Evolutionary conservation across 1,284 basidiomycete genomes (phyloP).

Genomic region (Ceratobasidium sp.): DNA sequence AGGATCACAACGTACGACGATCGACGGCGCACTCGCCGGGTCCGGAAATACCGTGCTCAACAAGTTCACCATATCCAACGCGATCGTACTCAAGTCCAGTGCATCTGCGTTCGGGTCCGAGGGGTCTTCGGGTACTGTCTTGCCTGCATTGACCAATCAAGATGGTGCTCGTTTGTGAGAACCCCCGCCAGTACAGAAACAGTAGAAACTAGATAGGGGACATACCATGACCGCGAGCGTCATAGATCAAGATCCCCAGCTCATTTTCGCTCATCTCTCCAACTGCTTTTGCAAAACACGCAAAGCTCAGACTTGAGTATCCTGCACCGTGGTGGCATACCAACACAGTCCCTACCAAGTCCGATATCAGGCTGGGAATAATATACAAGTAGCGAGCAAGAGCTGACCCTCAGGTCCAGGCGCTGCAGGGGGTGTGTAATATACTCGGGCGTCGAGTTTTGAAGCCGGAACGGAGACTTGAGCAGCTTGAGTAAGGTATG

Average conservation of each 20-base stretch:
- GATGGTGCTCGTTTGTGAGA: background rate
- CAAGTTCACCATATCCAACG: constrained; percentile 75
- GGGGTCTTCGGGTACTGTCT: constrained; percentile 58
- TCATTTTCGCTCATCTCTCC: constrained; percentile 69
- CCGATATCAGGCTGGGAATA: constrained; percentile 44
- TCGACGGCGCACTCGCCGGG: constrained; percentile 67
- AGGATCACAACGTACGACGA: constrained; percentile 67
- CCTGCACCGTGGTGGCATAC: constrained; percentile 96
- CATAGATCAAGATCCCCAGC: constrained; percentile 84
- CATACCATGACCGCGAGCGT: constrained; percentile 90
- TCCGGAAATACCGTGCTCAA: constrained; percentile 76
- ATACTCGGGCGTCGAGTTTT: constrained; percentile 75
- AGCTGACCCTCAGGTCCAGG: constrained; percentile 51
- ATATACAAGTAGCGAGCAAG: background rate
- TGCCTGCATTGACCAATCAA: constrained; percentile 62
- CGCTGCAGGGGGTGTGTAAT: constrained; percentile 67
- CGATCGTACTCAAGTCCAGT: constrained; percentile 77
- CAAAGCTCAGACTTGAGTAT: constrained; percentile 88
- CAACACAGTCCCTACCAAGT: constrained; percentile 71
- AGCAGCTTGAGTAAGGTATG: constrained; percentile 79
- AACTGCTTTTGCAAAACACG: constrained; percentile 85
- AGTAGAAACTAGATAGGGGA: constrained; percentile 1
- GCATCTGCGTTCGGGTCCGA: constrained; percentile 59
- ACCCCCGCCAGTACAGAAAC: background rate
- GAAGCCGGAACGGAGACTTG: constrained; percentile 73